Conservation (phyloP, 805 yeast species). For the Yarrowia phangngaensis region DNA sequence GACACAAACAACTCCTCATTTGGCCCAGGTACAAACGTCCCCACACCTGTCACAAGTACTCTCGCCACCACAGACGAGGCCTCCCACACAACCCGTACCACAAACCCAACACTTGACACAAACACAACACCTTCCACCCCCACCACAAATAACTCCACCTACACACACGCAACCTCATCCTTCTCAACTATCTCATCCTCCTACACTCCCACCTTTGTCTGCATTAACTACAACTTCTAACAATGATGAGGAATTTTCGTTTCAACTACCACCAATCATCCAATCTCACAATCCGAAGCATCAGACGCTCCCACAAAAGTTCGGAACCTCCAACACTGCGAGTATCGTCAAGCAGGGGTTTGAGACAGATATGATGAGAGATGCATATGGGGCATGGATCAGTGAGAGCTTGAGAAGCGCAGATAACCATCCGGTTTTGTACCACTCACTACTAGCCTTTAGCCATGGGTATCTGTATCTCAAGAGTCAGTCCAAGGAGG, state of each 20-base stretch:
- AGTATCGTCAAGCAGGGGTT: constrained; percentile 34
- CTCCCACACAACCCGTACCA: too few relatives aligned
- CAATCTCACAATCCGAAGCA: constrained; percentile 27
- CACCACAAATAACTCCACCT: not conserved
- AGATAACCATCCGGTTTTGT: constrained; percentile 31
- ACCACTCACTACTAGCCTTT: constrained; percentile 35
- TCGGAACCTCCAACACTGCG: constrained; percentile 16
- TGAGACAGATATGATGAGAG: constrained; percentile 34
- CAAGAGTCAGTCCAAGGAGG: constrained; percentile 29
- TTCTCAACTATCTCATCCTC: too few relatives aligned
- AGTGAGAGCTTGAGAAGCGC: constrained; percentile 30
- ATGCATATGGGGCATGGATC: constrained; percentile 34
- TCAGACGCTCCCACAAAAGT: constrained; percentile 15
- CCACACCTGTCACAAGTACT: constrained; percentile 3
- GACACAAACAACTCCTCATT: too few relatives aligned
- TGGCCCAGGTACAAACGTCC: too few relatives aligned
- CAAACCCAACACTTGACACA: not conserved
- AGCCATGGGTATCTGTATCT: constrained; percentile 33
- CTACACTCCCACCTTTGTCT: constrained; percentile 3
- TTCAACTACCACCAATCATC: constrained; percentile 20
- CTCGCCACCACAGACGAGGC: constrained; percentile 6
- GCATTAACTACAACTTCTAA: too few relatives aligned
- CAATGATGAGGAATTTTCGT: constrained; percentile 10
- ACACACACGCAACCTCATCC: not conserved
- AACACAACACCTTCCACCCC: not conserved